Percentiles rank a stretch among this genome's conserved stretches.
Conservation (phyloP, 768 basidiomycete species). For the Rhodosporidiobolus odoratus region DNA sequence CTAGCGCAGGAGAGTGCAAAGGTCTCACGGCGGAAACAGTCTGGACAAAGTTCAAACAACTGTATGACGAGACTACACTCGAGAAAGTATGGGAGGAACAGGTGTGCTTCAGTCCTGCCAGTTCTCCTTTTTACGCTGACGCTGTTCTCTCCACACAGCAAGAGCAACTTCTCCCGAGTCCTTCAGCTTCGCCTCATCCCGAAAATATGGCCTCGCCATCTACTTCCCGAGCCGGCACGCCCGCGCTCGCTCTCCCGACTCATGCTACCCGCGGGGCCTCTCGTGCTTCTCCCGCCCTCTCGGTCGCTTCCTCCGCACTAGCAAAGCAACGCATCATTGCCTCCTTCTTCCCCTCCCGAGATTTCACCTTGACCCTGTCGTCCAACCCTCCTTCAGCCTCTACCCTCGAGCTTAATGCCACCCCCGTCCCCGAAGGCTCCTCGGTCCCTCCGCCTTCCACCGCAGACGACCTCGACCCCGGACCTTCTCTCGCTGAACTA, state of each 20-base stretch:
- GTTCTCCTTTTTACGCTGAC: background rate
- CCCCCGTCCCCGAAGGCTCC: background rate
- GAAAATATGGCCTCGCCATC: background rate
- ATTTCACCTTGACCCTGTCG: background rate
- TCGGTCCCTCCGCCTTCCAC: background rate
- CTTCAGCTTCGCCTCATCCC: background rate
- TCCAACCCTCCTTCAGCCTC: background rate
- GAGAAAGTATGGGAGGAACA: conserved; percentile 48
- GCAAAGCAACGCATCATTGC: background rate
- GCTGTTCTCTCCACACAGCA: background rate
- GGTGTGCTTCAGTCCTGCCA: no score
- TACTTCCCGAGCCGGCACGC: background rate
- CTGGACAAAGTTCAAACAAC: conserved; percentile 66
- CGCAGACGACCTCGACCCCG: background rate
- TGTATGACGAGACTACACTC: conserved; percentile 69
- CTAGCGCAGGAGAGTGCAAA: conserved; percentile 55
- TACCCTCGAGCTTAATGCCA: background rate
- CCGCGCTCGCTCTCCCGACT: background rate
- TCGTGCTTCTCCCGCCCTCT: background rate
- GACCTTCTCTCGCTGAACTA: background rate
- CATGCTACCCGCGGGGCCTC: background rate
- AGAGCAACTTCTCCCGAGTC: conserved; percentile 3
- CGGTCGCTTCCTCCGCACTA: background rate
- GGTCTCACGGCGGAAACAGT: conserved; percentile 53
- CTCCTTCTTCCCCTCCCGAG: background rate